Evolutionary conservation across 345 rosid species (phyloP), one percentile per base, ranked within the genome.

Genomic region (Populus nigra): DNA sequence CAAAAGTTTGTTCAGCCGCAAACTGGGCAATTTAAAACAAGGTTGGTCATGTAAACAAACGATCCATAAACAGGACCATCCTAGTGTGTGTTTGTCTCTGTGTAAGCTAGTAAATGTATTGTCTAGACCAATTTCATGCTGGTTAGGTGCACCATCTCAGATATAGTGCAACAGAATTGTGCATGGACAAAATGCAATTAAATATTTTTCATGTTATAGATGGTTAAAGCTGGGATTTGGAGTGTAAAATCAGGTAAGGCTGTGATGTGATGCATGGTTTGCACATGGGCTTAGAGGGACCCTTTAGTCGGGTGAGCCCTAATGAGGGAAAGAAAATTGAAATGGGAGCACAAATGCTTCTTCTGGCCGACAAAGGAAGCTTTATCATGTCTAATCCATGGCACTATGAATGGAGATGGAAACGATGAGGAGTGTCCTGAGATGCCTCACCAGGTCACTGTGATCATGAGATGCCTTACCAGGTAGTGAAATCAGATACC

Each of bases 291-390:
- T 45, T n/a, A 6, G 38, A 68, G 36, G 20, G 57, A 31, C 53
- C 57, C 17, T 11, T 63, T 17, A 41, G 38, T 55, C 65, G 38
- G 67, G 23, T 70, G 13, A 80, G 25, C 73, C 45, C 39, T 29
- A 50, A 69, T 29, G 71, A 65, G 23, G 27, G 23, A 29, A 65
- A 59, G 16, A 47, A 10, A 7, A 61, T 65, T 65, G 20, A 31
- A 47, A 7, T 17, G 31, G 72, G 9, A 27, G 69, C 69, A 59
- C 41, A 65, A 65, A 33, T 16, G 69, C 12, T 55, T 71, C 11
- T n/a, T 76, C 62, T 72, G 77, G 81, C 83, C 79, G 77, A 77
- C 81, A 77, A 27, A 25, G n/a, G 65, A 50, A 76, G 62, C 77
- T 71, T 79, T 73, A 63, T 22, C 29, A 68, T 36, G 83, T 83